These are phyloP conservation scores for Gomphus bonarii DNA, from an alignment of 1,284 basidiomycete genomes.

Conservation along the genomic window DNA sequence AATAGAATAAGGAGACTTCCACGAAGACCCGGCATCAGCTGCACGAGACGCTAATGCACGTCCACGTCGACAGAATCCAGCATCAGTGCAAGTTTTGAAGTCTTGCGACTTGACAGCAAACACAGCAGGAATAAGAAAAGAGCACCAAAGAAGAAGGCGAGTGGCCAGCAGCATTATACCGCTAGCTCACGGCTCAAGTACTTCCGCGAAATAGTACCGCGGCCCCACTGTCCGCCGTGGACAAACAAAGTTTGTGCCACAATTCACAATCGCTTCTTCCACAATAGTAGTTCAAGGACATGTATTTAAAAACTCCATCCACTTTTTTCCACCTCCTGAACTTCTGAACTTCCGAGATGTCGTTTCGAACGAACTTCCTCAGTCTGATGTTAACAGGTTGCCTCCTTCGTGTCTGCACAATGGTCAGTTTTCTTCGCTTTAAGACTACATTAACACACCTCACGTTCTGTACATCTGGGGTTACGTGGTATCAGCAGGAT, in stretches of 20 bases:
- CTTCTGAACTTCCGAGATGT: not conserved
- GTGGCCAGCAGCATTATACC: not conserved
- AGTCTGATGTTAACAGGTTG: not conserved
- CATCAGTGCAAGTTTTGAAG: constrained; percentile 86
- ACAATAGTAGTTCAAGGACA: no score
- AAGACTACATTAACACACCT: not conserved
- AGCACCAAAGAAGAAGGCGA: not conserved
- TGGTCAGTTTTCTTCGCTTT: not conserved
- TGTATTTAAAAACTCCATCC: no score
- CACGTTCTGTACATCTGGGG: not conserved
- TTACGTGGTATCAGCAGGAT: not conserved
- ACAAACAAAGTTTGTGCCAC: no score
- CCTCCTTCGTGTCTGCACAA: not conserved
- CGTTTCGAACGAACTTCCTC: not conserved
- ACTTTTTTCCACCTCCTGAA: not conserved
- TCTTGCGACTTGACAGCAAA: constrained; percentile 66
- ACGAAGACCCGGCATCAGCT: constrained; percentile 40
- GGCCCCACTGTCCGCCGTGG: not conserved
- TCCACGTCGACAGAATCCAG: constrained; percentile 85
- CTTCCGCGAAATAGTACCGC: no score
- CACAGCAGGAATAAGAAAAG: constrained; percentile 16
- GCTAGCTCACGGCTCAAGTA: no score
- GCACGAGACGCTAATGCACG: constrained; percentile 70
- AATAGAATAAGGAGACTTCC: constrained; percentile 80
- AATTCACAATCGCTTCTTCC: no score